Evolutionary conservation across 192 early-diverging fungal species (phyloP).

Genomic region (Gaertneriomyces semiglobifer): DNA sequence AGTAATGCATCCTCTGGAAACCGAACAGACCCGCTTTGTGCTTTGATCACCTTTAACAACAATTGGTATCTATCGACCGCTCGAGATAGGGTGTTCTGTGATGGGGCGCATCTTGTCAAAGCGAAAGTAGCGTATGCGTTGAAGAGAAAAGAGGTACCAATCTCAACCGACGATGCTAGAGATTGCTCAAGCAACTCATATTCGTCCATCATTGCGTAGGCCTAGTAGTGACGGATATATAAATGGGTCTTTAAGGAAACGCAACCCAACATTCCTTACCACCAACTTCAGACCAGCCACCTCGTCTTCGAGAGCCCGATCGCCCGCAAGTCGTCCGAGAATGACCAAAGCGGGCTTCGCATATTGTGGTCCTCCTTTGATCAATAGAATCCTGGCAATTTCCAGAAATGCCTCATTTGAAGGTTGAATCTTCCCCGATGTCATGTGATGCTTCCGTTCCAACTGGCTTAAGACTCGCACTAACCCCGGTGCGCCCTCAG

Average conservation of each 20-base stretch:
- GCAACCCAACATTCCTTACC: neutral
- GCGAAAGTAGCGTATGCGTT: too few relatives aligned
- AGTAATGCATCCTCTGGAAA: too few relatives aligned
- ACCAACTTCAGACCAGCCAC: neutral
- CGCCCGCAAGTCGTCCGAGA: neutral
- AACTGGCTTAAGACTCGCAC: neutral
- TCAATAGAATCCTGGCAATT: constrained; percentile 7
- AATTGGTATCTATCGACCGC: too few relatives aligned
- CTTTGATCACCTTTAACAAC: too few relatives aligned
- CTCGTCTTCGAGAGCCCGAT: neutral
- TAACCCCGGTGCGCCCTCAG: constrained; percentile 3
- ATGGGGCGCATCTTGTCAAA: too few relatives aligned
- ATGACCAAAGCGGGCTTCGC: neutral
- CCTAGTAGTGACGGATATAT: too few relatives aligned
- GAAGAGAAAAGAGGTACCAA: too few relatives aligned
- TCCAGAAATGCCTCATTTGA: neutral
- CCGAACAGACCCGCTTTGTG: too few relatives aligned
- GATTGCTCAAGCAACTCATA: too few relatives aligned
- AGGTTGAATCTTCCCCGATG: neutral
- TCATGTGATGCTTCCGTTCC: neutral
- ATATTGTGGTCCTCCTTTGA: neutral
- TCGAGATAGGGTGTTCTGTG: too few relatives aligned
- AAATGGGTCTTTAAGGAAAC: neutral
- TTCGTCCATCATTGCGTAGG: too few relatives aligned
- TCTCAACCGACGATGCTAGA: too few relatives aligned